Conservation (phyloP, 108 stramenopile species). For the Asterionellopsis glacialis region DNA sequence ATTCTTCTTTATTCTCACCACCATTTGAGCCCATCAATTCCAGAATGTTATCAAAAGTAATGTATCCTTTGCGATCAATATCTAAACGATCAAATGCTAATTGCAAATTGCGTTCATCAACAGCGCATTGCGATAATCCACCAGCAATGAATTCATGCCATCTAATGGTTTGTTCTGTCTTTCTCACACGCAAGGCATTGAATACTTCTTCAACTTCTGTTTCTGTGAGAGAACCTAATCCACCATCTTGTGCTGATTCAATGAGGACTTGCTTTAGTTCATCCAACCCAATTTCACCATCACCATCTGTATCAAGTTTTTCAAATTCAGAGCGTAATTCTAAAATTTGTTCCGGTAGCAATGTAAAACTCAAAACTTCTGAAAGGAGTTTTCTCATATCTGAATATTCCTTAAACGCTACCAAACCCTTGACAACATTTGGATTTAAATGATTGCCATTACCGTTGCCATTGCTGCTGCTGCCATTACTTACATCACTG, state of each 20-base stretch:
- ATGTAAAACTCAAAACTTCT: conserved; percentile 79
- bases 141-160: conserved; percentile 88
- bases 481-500: conserved; percentile 11
- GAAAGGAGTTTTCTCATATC: conserved; percentile 76
- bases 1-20: conserved; percentile 43
- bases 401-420: conserved; percentile 73
- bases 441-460: conserved; percentile 41
- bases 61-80: conserved; percentile 73
- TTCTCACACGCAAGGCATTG: conserved; percentile 53
- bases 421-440: conserved; percentile 52
- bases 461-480: neutral
- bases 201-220: conserved; percentile 74
- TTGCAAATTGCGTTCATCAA: conserved; percentile 75
- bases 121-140: conserved; percentile 69
- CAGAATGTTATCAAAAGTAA: conserved; percentile 68
- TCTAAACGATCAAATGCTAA: conserved; percentile 84
- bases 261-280: conserved; percentile 59
- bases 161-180: conserved; percentile 61
- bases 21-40: conserved; percentile 58
- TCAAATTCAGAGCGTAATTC: conserved; percentile 74
- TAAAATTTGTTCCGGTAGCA: conserved; percentile 77
- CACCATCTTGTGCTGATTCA: conserved; percentile 54
- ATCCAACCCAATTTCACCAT: conserved; percentile 63
- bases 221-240: conserved; percentile 62
- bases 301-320: conserved; percentile 66